These are phyloP conservation scores for Asparagopsis taxiformis DNA, from an alignment of 31 red algal genomes.

Conservation along the genomic window DNA sequence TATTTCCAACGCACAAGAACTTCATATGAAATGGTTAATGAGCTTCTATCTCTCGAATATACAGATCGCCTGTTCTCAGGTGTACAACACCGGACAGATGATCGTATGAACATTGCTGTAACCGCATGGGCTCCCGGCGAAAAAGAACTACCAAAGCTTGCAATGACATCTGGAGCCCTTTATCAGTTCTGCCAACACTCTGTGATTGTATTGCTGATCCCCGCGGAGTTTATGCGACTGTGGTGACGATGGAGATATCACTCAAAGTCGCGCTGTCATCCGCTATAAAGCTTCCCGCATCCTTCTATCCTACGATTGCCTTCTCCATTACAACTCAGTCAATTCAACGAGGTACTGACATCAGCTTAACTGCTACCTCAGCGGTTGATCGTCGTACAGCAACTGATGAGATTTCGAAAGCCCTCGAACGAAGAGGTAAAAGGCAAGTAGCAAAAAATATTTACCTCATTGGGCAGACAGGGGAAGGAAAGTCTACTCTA, in stretches of 20 bases:
- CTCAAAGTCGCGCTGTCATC: not conserved
- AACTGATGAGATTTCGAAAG: not conserved
- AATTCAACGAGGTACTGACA: not conserved
- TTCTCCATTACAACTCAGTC: not conserved
- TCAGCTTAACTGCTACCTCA: not conserved
- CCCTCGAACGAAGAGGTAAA: not conserved
- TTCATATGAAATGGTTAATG: not conserved
- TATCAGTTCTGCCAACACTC: not conserved
- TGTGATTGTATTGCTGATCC: not conserved
- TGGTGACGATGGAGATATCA: not conserved
- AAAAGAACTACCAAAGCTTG: not conserved
- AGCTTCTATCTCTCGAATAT: not conserved
- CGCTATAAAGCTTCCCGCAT: not conserved
- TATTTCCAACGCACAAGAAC: not conserved
- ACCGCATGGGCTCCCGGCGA: not conserved
- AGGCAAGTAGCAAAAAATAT: not conserved
- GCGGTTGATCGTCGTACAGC: not conserved
- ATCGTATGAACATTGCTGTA: not conserved
- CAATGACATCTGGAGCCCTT: not conserved
- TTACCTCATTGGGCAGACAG: slow-evolving; percentile 13
- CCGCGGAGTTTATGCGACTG: not conserved
- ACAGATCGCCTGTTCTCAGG: not conserved
- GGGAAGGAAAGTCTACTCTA: slow-evolving; percentile 20
- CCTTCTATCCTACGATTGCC: not conserved
- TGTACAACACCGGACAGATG: not conserved